Evolutionary conservation across 768 basidiomycete species (phyloP), one percentile per base, ranked within the genome.

Genomic region (Rhizopogon roseolus): DNA sequence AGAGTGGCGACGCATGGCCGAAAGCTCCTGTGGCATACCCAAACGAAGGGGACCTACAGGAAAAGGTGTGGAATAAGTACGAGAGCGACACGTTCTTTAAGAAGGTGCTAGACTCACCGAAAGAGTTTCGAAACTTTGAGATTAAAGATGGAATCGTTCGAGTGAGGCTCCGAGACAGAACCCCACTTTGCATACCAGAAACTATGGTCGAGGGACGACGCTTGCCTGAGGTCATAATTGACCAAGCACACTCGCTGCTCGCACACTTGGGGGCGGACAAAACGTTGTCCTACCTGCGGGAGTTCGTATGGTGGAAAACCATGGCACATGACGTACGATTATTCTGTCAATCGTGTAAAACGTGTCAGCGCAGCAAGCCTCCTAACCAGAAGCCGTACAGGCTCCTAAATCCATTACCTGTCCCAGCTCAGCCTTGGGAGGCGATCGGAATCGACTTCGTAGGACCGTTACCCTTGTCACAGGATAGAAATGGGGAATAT

Each of bases 401-500:
- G n/a, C n/a, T n/a, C n/a, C n/a, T n/a, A n/a, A n/a, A n/a, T n/a
- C n/a, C n/a, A n/a, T n/a, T n/a, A n/a, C n/a, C n/a, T n/a, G n/a
- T n/a, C n/a, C 71, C 70, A 0, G 58, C 49, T 0, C 51, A 56
- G 4, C 76, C 73, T 0, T 75, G 71, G 71, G 62, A 68, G 2
- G 65, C 67, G 0, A 73, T 78, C 0, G 69, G 66, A 0, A 73
- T 77, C 48, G 75, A 77, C 58, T 76, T 76, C 38, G 53, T 76
- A 0, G 74, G 67, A 0, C 70, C 67, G 1, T 60, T 77, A 1
- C n/a, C n/a, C n/a, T n/a, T n/a, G n/a, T n/a, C n/a, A n/a, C n/a
- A n/a, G n/a, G n/a, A n/a, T n/a, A n/a, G n/a, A n/a, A n/a, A n/a
- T n/a, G n/a, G n/a, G n/a, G n/a, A n/a, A n/a, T n/a, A n/a, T n/a